Evolutionary conservation across 768 basidiomycete genomes (phyloP).

Genomic region (Tulasnella sp.): DNA sequence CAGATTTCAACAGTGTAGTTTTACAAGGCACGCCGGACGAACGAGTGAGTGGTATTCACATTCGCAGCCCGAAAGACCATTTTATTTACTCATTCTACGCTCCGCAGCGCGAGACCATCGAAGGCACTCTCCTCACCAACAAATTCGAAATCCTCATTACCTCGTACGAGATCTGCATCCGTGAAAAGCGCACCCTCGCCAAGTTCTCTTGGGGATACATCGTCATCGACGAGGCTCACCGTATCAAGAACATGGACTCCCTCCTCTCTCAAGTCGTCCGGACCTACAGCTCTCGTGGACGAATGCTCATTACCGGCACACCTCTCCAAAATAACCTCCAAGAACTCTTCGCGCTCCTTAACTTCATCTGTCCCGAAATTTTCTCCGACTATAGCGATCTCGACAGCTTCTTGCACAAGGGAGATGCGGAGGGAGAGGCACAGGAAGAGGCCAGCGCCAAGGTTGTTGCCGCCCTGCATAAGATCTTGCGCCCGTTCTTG

Average conservation of each 20-base stretch:
- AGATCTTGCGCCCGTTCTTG: constrained; percentile 92
- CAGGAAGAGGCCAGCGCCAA: constrained; percentile 84
- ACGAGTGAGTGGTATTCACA: constrained; percentile 45
- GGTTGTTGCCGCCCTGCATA: constrained; percentile 95
- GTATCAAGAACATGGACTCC: constrained; percentile 98
- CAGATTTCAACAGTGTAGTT: constrained; percentile 75
- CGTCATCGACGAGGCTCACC: constrained; percentile 96
- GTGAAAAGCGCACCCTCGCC: constrained; percentile 87
- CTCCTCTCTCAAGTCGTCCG: constrained; percentile 93
- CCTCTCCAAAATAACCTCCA: constrained; percentile 96
- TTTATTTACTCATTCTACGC: not conserved
- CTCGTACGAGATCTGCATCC: constrained; percentile 94
- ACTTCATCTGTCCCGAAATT: constrained; percentile 96
- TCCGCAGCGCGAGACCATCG: not conserved
- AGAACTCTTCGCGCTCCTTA: constrained; percentile 86
- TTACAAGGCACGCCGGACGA: constrained; percentile 89
- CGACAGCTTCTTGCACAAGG: constrained; percentile 91
- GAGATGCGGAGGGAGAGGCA: constrained; percentile 53
- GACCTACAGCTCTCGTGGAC: constrained; percentile 79
- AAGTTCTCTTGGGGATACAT: constrained; percentile 98
- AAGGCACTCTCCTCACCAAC: constrained; percentile 73
- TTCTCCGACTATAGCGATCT: constrained; percentile 88
- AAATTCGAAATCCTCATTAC: constrained; percentile 95
- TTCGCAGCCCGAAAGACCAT: not conserved
- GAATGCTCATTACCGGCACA: constrained; percentile 93